Percentiles rank a stretch among this genome's conserved stretches.
Evolutionary conservation across 331 rosid genomes (phyloP).

Genomic region (Quercus tomentella): DNA sequence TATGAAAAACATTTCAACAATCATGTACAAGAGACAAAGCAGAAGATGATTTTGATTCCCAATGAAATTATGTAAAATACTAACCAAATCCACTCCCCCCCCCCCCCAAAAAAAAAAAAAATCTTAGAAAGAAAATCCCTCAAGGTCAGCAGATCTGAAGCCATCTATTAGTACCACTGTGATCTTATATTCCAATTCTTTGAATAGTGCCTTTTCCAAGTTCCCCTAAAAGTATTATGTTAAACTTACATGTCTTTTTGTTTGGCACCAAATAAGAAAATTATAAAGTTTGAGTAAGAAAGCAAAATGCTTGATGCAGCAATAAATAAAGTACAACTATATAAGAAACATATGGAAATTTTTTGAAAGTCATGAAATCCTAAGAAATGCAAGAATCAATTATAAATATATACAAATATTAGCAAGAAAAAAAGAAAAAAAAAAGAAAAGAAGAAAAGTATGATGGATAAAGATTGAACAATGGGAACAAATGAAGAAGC

Average conservation of each 20-base stretch:
- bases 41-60: neutral
- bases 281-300: neutral
- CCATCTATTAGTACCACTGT: neutral
- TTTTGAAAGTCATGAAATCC: neutral
- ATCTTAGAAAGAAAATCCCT: neutral
- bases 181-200: neutral
- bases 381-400: neutral
- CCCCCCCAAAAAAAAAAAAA: neutral
- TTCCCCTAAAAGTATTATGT: neutral
- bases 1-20: neutral
- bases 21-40: neutral
- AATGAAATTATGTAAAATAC: neutral
- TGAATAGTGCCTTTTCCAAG: neutral
- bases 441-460: neutral
- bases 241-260: neutral
- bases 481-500: neutral
- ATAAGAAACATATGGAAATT: neutral
- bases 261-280: neutral
- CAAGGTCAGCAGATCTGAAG: conserved; percentile 2
- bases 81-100: neutral
- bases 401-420: neutral
- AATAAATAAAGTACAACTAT: neutral
- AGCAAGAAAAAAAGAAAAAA: neutral
- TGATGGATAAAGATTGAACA: neutral
- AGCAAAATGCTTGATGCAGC: neutral